Percentiles rank a stretch among this genome's conserved stretches.
Conservation (phyloP, 2,329 filamentous ascomycete genomes). For the Rutstroemia sp. region DNA sequence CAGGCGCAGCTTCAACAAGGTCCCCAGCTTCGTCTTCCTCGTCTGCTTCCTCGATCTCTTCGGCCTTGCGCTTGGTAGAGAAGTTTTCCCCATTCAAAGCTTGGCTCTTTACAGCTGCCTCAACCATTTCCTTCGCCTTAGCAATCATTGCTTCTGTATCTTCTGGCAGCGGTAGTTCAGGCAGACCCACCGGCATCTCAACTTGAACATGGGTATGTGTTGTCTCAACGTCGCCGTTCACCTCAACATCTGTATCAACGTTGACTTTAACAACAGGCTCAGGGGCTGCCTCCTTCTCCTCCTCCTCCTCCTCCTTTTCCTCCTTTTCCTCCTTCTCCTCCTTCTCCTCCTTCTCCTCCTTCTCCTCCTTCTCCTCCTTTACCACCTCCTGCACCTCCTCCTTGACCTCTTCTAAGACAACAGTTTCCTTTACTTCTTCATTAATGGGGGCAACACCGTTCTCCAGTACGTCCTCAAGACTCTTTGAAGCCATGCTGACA, state of each 20-base stretch:
- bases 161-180: slow-evolving; percentile 65
- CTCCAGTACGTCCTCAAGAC: slow-evolving; percentile 40
- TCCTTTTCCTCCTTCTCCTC: slow-evolving; percentile 13
- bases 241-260: slow-evolving; percentile 55
- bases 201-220: slow-evolving; percentile 68
- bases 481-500: slow-evolving; percentile 40
- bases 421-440: slow-evolving; percentile 8
- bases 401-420: slow-evolving; percentile 10
- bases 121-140: slow-evolving; percentile 82
- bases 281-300: slow-evolving; percentile 31
- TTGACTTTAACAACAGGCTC: slow-evolving; percentile 60
- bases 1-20: slow-evolving; percentile 32
- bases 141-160: slow-evolving; percentile 79
- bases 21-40: neutral
- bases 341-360: slow-evolving; percentile 11
- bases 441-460: slow-evolving; percentile 29
- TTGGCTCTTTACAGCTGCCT: slow-evolving; percentile 48
- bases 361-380: slow-evolving; percentile 8
- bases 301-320: neutral
- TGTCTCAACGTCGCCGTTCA: slow-evolving; percentile 52
- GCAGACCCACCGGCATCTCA: slow-evolving; percentile 61
- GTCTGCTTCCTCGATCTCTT: slow-evolving; percentile 33
- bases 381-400: slow-evolving; percentile 13
- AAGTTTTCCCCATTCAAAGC: neutral
- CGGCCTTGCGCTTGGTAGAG: slow-evolving; percentile 36